Conservation (phyloP, 495 filamentous ascomycete species). For the Chaetomidium leptoderma region DNA sequence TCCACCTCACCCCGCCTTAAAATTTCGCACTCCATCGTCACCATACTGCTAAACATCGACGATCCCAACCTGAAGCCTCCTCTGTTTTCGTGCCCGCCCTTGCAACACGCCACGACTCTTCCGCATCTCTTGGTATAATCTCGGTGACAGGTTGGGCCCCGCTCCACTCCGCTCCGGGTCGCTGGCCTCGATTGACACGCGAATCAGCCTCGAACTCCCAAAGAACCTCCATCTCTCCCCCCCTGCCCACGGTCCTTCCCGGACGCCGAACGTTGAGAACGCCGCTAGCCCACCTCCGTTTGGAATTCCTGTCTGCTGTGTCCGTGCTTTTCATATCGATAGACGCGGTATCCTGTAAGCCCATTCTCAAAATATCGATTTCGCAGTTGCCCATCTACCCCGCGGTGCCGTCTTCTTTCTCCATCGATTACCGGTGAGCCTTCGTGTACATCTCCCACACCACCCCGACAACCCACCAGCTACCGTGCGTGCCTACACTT, state of each 20-base stretch:
- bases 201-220: neutral
- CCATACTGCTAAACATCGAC: neutral
- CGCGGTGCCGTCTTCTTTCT: neutral
- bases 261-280: slow-evolving; percentile 10
- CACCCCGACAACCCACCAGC: neutral
- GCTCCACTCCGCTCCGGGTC: slow-evolving; percentile 6
- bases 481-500: slow-evolving; percentile 6
- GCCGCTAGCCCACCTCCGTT: slow-evolving; percentile 14
- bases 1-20: slow-evolving; percentile 7
- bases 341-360: slow-evolving; percentile 8
- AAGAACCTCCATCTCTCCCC: slow-evolving; percentile 20
- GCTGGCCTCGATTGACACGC: slow-evolving; percentile 2
- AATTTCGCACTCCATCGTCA: slow-evolving; percentile 7
- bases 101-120: neutral
- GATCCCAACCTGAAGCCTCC: neutral
- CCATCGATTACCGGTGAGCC: neutral
- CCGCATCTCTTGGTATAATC: neutral
- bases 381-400: slow-evolving; percentile 5
- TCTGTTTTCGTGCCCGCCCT: neutral
- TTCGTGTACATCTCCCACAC: neutral
- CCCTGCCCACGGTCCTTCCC: slow-evolving; percentile 16
- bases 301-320: neutral
- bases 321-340: slow-evolving; percentile 6
- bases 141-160: slow-evolving; percentile 8
- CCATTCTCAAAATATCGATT: neutral